A percentile compares a stretch with the other conserved stretches of the same genome.
Evolutionary conservation across 1,139 yeast genomes (phyloP).

Genomic region (Saccharomyces hybrid): DNA sequence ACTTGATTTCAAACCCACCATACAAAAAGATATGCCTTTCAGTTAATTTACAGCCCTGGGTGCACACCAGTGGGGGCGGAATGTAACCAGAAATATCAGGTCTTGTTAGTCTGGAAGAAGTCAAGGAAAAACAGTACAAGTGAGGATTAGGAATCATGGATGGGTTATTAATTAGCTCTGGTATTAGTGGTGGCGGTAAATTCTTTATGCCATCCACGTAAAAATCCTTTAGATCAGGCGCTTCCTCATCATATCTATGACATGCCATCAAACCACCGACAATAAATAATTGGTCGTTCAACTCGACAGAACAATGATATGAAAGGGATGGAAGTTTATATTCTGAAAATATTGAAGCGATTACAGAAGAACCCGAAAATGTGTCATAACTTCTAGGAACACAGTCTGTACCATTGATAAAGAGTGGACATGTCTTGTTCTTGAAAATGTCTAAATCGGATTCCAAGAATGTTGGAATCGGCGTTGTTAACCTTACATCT

Average conservation of each 20-base stretch:
- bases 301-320: conserved; percentile 36
- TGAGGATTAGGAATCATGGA: conserved; percentile 33
- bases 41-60: conserved; percentile 34
- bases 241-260: conserved; percentile 29
- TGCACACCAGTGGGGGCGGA: conserved; percentile 39
- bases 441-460: conserved; percentile 6
- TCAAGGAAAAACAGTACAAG: conserved; percentile 33
- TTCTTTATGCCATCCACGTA: conserved; percentile 34
- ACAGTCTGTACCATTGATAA: conserved; percentile 19
- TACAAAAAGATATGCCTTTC: conserved; percentile 37
- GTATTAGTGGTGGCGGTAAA: conserved; percentile 40
- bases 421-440: conserved; percentile 21
- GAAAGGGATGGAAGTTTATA: conserved; percentile 34
- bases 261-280: conserved; percentile 39
- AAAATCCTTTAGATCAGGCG: conserved; percentile 34
- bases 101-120: conserved; percentile 32
- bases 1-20: conserved; percentile 41
- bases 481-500: background rate
- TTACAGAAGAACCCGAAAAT: conserved; percentile 17
- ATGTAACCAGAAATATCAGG: conserved; percentile 31
- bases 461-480: background rate
- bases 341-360: conserved; percentile 36
- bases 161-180: conserved; percentile 35
- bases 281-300: conserved; percentile 33
- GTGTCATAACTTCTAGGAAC: conserved; percentile 20